Evolutionary conservation across 495 filamentous ascomycete genomes (phyloP).

Genomic region (Penicillium psychrofluorescens): DNA sequence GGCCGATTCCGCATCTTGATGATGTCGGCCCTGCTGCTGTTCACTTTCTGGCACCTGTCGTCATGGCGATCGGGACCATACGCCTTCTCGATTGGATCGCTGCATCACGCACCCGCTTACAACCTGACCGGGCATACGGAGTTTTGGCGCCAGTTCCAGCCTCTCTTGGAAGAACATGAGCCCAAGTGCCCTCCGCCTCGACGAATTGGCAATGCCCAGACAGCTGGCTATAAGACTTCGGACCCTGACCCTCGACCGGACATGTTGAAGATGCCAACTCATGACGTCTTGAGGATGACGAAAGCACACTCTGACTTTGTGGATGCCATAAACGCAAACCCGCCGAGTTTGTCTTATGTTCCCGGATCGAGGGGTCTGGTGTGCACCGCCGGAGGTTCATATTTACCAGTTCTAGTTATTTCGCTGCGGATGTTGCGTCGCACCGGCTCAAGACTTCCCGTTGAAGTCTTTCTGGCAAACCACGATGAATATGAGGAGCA

Average conservation of each 20-base stretch:
- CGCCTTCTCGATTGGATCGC: too few species aligned
- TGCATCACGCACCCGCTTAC: too few species aligned
- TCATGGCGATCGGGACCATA: too few species aligned
- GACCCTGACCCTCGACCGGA: background rate
- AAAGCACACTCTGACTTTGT: constrained; percentile 29
- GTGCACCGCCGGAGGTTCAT: constrained; percentile 25
- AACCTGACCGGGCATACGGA: too few species aligned
- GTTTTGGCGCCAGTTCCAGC: constrained; percentile 1
- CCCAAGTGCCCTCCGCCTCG: constrained; percentile 1
- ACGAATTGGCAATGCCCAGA: background rate
- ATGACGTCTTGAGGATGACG: constrained; percentile 11
- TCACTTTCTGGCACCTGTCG: too few species aligned
- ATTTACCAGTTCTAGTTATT: constrained; percentile 32
- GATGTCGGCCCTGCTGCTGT: too few species aligned
- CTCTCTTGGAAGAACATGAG: constrained; percentile 4
- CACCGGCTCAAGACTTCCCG: constrained; percentile 40
- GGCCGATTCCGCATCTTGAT: too few species aligned
- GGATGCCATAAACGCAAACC: constrained; percentile 11
- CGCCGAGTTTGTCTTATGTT: constrained; percentile 24
- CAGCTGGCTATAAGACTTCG: background rate
- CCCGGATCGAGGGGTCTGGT: constrained; percentile 37
- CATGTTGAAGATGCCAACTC: background rate
- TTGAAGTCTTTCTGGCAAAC: constrained; percentile 44
- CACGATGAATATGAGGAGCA: constrained; percentile 33
- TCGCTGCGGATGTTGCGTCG: constrained; percentile 44